phyloP scores from a whole-genome alignment of 305 asterid species.

The Fraxinus velutina region DNA sequence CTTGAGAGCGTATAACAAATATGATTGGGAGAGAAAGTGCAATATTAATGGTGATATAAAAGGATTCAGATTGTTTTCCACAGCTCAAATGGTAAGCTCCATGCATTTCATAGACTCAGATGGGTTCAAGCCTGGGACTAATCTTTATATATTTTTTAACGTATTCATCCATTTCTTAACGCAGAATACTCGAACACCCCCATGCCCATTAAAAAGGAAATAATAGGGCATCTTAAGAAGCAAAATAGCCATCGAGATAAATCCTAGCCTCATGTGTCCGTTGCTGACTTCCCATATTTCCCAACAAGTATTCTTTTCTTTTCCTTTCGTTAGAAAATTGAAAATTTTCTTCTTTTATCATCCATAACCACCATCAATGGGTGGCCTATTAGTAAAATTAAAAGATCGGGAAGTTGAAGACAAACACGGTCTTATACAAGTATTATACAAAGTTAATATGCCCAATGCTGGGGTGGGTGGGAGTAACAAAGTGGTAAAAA shows the following conservation, averaged over 20 bases:
- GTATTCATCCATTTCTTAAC: neutral
- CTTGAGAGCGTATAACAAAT: neutral
- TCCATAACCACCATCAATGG: neutral
- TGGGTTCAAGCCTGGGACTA: neutral
- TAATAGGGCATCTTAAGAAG: neutral
- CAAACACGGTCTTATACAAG: neutral
- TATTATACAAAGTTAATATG: neutral
- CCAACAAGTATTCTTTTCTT: neutral
- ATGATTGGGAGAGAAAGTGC: slow-evolving; percentile 4
- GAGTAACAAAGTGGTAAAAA: neutral
- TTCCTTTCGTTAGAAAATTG: neutral
- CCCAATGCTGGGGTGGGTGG: neutral
- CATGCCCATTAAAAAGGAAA: neutral
- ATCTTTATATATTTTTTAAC: neutral
- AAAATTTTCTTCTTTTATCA: neutral
- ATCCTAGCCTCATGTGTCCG: neutral
- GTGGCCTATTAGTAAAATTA: neutral
- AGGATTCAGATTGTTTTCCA: neutral
- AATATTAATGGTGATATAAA: neutral
- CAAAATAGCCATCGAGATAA: neutral
- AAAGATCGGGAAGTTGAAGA: neutral
- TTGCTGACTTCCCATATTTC: neutral
- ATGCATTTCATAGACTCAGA: neutral
- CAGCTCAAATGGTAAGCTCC: neutral
- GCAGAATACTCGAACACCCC: neutral